Evolutionary conservation across 2,329 filamentous ascomycete species (phyloP).

Genomic region (Akanthomyces uredinophilus): DNA sequence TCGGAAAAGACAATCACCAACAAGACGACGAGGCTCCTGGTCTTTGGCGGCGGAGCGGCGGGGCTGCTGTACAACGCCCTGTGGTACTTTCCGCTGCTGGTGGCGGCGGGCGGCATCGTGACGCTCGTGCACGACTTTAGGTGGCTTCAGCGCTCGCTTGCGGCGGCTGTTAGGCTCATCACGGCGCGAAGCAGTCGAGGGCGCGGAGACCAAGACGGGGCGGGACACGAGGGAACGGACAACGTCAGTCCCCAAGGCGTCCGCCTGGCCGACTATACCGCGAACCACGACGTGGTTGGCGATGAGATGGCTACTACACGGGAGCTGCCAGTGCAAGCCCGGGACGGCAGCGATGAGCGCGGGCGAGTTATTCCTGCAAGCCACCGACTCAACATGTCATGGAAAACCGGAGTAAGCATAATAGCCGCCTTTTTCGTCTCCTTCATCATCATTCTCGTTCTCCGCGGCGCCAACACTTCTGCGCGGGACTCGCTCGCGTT

Average conservation of each 20-base stretch:
- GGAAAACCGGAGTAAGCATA: constrained; percentile 38
- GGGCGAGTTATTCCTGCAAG: constrained; percentile 25
- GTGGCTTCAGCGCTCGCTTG: constrained; percentile 37
- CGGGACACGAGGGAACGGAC: neutral
- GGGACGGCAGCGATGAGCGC: neutral
- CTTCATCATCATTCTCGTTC: constrained; percentile 53
- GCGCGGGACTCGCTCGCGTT: constrained; percentile 41
- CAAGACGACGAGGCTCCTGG: constrained; percentile 54
- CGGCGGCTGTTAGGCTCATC: neutral
- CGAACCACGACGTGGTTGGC: constrained; percentile 4
- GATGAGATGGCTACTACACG: neutral
- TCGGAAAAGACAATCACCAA: constrained; percentile 65
- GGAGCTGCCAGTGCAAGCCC: neutral
- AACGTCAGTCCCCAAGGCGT: neutral
- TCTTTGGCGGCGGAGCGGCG: constrained; percentile 58
- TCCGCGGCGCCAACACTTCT: constrained; percentile 35
- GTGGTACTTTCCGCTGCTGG: constrained; percentile 69
- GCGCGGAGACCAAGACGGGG: neutral
- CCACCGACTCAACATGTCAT: constrained; percentile 36
- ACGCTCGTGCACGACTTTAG: constrained; percentile 53
- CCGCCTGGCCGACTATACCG: constrained; percentile 9
- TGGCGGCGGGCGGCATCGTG: constrained; percentile 48
- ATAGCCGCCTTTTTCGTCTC: constrained; percentile 46
- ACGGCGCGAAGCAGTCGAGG: neutral
- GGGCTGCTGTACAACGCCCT: constrained; percentile 66